Evolutionary conservation across 225 moss, liverwort and hornwort genomes (phyloP).

Genomic region (Bryoerythrophyllum caledonicum): DNA sequence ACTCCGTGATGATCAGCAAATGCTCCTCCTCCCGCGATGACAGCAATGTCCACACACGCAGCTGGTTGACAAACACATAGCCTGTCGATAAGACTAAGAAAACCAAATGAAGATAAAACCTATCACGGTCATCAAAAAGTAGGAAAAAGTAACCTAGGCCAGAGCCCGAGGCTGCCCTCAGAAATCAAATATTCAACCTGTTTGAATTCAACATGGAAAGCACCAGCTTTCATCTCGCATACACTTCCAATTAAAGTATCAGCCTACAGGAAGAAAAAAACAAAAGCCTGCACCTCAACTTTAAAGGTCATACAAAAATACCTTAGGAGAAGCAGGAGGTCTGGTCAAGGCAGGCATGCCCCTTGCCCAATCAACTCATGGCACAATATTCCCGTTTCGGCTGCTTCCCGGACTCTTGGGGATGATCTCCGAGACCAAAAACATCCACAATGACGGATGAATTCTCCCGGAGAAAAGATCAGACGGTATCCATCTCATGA

Average conservation of each 20-base stretch:
- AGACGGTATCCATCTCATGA: no score
- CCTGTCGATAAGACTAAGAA: no score
- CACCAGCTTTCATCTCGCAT: not conserved
- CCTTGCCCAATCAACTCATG: slow-evolving; percentile 31
- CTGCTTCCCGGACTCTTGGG: not conserved
- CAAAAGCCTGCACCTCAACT: no score
- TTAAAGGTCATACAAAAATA: no score
- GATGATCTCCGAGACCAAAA: not conserved
- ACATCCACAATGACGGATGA: not conserved
- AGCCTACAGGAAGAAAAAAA: not conserved
- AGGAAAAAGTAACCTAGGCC: no score
- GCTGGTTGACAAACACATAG: slow-evolving; percentile 4
- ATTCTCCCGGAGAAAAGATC: no score
- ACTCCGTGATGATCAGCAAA: slow-evolving; percentile 19
- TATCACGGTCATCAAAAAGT: not conserved
- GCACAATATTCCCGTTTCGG: slow-evolving; percentile 15
- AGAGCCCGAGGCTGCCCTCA: not conserved
- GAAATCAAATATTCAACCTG: not conserved
- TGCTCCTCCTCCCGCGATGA: not conserved
- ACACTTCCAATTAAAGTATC: not conserved
- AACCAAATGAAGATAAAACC: not conserved
- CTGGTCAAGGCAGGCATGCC: slow-evolving; percentile 32
- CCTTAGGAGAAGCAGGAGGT: not conserved
- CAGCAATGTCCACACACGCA: not conserved
- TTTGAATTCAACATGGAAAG: not conserved